Percentiles rank a stretch among this genome's conserved stretches.
Conservation (phyloP, 225 moss, liverwort and hornwort genomes). For the Bryoerythrophyllum caledonicum region DNA sequence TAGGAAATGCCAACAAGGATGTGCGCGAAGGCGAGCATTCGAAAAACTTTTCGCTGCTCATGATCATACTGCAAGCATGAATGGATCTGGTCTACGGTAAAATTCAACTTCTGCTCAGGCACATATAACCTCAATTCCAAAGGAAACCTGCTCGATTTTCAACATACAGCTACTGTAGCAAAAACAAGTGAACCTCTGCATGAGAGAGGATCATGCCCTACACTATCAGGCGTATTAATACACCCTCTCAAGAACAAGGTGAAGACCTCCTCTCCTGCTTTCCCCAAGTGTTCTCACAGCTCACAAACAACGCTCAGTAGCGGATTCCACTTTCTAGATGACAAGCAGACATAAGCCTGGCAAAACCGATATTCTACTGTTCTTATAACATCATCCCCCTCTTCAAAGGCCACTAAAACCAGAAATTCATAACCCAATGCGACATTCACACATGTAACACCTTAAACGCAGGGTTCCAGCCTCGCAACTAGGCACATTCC, state of each 20-base stretch:
- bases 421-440: neutral
- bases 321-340: neutral
- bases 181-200: neutral
- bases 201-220: neutral
- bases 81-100: neutral
- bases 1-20: neutral
- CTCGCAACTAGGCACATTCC: neutral
- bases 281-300: slow-evolving; percentile 3
- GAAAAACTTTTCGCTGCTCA: neutral
- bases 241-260: neutral
- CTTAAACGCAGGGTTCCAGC: slow-evolving; percentile 6
- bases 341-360: neutral
- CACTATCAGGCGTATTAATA: neutral
- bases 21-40: neutral
- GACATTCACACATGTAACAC: neutral
- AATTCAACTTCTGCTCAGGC: neutral
- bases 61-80: neutral
- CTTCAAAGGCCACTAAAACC: neutral
- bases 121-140: neutral
- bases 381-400: neutral
- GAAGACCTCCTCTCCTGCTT: neutral
- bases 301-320: neutral
- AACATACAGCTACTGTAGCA: neutral
- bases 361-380: neutral
- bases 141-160: neutral